Evolutionary conservation across 2,329 filamentous ascomycete species (phyloP), one percentile per base, ranked within the genome.

Genomic region (Hypoxylon sp.): DNA sequence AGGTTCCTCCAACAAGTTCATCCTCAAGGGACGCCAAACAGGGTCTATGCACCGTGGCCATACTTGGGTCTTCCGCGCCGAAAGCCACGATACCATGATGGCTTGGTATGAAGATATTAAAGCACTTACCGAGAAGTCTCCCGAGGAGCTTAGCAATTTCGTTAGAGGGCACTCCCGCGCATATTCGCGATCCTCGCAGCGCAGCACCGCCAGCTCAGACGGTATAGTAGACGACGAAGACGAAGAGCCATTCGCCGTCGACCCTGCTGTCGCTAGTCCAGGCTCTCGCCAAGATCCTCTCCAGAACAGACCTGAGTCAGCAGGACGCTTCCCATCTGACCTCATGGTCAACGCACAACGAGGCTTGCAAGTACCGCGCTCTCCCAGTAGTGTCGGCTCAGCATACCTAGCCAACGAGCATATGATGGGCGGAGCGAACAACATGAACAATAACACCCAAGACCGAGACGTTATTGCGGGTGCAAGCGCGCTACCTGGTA

Each of bases 91-190:
- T 74, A 98, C 95, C 13, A 98, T 98, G 95, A 90, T 97, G 84
- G 94, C 94, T 50, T 99, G 96, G 89, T 98, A 94, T 79, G 92
- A 96, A 60, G 95, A 97, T 76, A 95, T 99, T 79, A 94, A 95
- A 79, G 90, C 88, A 46, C 84, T 99, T 69, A 98, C 93, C 4
- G 94, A 97, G 79, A 95, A 92, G 81, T 92, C 91, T 25, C 92
- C 94, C 30, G 93, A 97, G 79, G 95, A 97, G 77, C 91, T 95
- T 44, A 93, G 89, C 79, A 93, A 92, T 30, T 98, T 96, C 78
- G 93, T 98, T 44, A 90, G 93, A 48, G 90, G 89, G 68, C 94
- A 97, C 77, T 90, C 91, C 40, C 88, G 94, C 60, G 95, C 91
- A 77, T 81, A 93, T 64, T 97, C 93, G 79, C 90, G 90, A 69